Base-by-base conservation (phyloP, 306 rosid species). In the Lathyrus sativus region DNA sequence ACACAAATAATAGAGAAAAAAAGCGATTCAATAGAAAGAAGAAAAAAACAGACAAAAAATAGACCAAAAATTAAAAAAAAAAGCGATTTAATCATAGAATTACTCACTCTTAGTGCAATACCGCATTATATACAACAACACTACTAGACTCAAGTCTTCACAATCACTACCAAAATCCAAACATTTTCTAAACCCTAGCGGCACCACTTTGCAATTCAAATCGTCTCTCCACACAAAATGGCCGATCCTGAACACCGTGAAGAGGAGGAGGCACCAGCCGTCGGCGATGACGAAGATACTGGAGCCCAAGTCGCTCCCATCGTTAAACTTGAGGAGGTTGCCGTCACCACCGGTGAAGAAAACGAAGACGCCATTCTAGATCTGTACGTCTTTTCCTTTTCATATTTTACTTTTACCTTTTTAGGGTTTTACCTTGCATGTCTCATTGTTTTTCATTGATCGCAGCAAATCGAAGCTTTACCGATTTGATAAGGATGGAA, bases 271-370 rank as follows among this genome's bases (percentile, higher is more conserved):
- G 85, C 88, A 17, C 87, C 87, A 6, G 86, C 80, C 33, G 82
- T 86, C 72, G 97, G 80, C 14, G 97, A 95, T 0, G 99, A 95
- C 49, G 99, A 95, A 58, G 99, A 95, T 68, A 95, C 99, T 50
- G 97, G 99, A 33, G 99, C 99, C 11, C 95, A 88, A 62, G 88
- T 95, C 11, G 99, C 96, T 43, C 99, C 99, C 19, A 95, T 95
- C 81, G 96, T 95, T 77, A 81, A 75, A 65, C 96, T 95, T 6
- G 97, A 90, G 68, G 99, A 83, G 79, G 92, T 95, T 26, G 82
- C 92, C 38, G 91, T 95, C 26, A 76, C 88, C 65, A 95, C 99
- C 4, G 99, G 99, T 10, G 99, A 95, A 72, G 97, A 95, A 73
- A 79, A 95, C 35, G 99, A 95, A 70, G 95, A 88, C 0, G 19